These are phyloP conservation scores for Senecio squalidus DNA, from an alignment of 140 eudicot genomes.

Conservation along the genomic window DNA sequence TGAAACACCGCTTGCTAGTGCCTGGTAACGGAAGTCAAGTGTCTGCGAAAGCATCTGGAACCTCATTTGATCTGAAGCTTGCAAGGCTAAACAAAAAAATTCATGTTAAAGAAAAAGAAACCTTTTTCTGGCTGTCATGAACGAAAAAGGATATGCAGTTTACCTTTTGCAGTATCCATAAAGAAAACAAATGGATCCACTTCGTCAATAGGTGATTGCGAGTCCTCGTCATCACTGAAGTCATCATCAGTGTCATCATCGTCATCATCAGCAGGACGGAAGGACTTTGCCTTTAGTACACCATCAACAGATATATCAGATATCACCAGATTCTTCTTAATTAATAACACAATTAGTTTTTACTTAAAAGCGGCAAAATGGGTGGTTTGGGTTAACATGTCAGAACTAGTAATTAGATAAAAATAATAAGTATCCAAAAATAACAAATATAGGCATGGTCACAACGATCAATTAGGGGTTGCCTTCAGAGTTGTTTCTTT, in stretches of 20 bases:
- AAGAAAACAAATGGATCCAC: slow-evolving; percentile 66
- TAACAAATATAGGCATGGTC: no score
- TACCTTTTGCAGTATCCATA: slow-evolving; percentile 60
- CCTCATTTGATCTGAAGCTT: slow-evolving; percentile 69
- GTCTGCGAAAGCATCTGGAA: slow-evolving; percentile 82
- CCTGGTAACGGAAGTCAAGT: slow-evolving; percentile 76
- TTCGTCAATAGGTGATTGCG: slow-evolving; percentile 92
- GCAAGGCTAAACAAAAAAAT: slow-evolving; percentile 44
- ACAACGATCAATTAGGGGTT: no score
- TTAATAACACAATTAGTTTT: no score
- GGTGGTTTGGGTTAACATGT: no score
- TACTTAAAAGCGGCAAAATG: no score
- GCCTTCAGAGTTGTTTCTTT: no score
- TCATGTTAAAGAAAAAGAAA: slow-evolving; percentile 4
- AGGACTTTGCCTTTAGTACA: slow-evolving; percentile 64
- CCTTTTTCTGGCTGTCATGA: no score
- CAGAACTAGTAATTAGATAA: no score
- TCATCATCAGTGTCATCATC: slow-evolving; percentile 80
- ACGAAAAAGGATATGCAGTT: not conserved
- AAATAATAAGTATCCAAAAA: no score
- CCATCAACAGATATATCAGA: slow-evolving; percentile 6
- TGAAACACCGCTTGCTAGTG: slow-evolving; percentile 82
- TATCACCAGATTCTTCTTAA: no score
- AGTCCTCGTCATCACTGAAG: slow-evolving; percentile 85
- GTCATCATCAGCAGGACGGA: slow-evolving; percentile 53